Evolutionary conservation across 108 stramenopile species (phyloP).

Genomic region (Schizochytrium sp.): DNA sequence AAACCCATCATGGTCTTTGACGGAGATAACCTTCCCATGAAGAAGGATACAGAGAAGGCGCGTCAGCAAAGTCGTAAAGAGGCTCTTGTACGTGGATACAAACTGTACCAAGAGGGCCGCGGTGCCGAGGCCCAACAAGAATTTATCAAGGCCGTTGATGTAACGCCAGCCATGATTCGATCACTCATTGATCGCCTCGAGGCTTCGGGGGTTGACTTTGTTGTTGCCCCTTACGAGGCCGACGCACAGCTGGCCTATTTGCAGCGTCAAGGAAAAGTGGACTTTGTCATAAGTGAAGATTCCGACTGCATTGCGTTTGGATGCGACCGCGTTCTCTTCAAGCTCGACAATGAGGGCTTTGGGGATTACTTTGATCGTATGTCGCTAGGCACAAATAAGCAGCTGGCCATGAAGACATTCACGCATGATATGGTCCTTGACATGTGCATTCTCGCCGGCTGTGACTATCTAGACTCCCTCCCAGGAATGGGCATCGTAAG

Average conservation of each 20-base stretch:
- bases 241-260: constrained; percentile 92
- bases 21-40: constrained; percentile 59
- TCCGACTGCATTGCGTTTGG: constrained; percentile 81
- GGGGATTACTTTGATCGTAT: constrained; percentile 55
- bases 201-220: constrained; percentile 42
- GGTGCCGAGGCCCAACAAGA: constrained; percentile 42
- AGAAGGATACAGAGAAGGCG: constrained; percentile 51
- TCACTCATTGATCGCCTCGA: constrained; percentile 38
- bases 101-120: constrained; percentile 38
- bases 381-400: background rate
- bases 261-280: constrained; percentile 51
- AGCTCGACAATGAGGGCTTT: constrained; percentile 56
- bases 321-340: constrained; percentile 66
- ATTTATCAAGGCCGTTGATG: constrained; percentile 47
- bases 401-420: constrained; percentile 37
- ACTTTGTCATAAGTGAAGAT: constrained; percentile 90
- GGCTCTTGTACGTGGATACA: background rate
- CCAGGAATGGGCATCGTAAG: constrained; percentile 74
- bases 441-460: constrained; percentile 84
- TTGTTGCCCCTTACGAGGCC: constrained; percentile 95
- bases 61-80: constrained; percentile 44
- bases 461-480: constrained; percentile 78
- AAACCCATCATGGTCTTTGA: constrained; percentile 67
- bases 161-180: constrained; percentile 54
- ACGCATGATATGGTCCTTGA: constrained; percentile 74